phyloP scores from a whole-genome alignment of 176 grass and related monocot species.

The Leersia perrieri region DNA sequence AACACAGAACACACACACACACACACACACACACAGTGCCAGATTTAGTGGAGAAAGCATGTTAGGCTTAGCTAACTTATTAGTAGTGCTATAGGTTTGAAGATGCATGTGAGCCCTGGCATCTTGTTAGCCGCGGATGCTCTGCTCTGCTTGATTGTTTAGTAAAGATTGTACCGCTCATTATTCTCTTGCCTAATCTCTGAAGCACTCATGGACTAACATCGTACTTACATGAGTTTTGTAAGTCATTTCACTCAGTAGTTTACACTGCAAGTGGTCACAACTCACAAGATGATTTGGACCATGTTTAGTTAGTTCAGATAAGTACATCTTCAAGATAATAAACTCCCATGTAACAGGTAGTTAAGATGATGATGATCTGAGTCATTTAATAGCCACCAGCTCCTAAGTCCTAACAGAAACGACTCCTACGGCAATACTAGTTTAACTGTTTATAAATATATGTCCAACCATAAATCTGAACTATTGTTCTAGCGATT shows the following conservation, averaged over 20 bases:
- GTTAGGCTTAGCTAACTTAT: neutral
- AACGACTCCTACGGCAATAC: neutral
- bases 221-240: constrained; percentile 1
- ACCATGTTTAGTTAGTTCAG: neutral
- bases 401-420: neutral
- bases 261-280: constrained; percentile 5
- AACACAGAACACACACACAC: neutral
- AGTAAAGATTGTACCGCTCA: neutral
- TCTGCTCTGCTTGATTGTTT: neutral
- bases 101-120: constrained; percentile 7
- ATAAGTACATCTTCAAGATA: neutral
- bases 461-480: neutral
- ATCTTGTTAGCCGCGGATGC: constrained; percentile 4
- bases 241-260: neutral
- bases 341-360: neutral
- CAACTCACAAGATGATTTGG: neutral
- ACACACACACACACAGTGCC: too few relatives aligned
- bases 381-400: constrained; percentile 1
- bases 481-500: neutral
- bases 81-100: neutral
- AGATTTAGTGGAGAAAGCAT: neutral
- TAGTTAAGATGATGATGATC: neutral
- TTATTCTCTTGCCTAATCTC: neutral
- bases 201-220: neutral
- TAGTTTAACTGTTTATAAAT: neutral